Evolutionary conservation across 2,329 filamentous ascomycete species (phyloP).

Genomic region (Cladosporium sp.): DNA sequence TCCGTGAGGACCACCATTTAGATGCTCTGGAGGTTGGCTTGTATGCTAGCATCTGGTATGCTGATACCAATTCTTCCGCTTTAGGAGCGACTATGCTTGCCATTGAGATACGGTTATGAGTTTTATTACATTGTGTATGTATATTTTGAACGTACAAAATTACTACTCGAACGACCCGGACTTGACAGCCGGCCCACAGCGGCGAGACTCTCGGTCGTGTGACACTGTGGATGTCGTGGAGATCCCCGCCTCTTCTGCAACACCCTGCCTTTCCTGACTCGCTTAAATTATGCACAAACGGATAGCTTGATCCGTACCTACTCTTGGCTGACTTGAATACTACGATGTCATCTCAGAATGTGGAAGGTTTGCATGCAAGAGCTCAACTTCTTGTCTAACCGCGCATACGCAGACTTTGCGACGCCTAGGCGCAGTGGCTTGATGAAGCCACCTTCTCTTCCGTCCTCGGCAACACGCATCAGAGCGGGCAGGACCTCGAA

Average conservation of each 20-base stretch:
- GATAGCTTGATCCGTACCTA: slow-evolving; percentile 1
- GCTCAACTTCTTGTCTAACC: neutral
- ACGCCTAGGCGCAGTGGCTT: neutral
- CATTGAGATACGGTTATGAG: neutral
- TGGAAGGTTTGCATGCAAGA: neutral
- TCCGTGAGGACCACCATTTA: neutral
- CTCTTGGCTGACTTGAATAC: neutral
- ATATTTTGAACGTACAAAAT: neutral
- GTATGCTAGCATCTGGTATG: neutral
- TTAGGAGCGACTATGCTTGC: neutral
- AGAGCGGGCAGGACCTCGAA: neutral
- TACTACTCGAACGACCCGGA: neutral
- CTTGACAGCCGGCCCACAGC: slow-evolving; percentile 1
- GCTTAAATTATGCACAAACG: slow-evolving; percentile 8
- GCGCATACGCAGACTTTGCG: neutral
- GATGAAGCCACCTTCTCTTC: neutral
- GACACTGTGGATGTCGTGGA: neutral
- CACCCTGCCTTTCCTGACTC: neutral
- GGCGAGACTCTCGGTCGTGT: slow-evolving; percentile 20
- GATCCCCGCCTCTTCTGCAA: slow-evolving; percentile 8
- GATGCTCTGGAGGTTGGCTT: neutral
- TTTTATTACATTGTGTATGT: neutral
- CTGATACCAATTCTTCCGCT: neutral
- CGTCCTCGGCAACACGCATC: neutral
- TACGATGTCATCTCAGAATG: neutral